phyloP scores from a whole-genome alignment of 148 eudicot genomes.

The Gaultheria prostrata region DNA sequence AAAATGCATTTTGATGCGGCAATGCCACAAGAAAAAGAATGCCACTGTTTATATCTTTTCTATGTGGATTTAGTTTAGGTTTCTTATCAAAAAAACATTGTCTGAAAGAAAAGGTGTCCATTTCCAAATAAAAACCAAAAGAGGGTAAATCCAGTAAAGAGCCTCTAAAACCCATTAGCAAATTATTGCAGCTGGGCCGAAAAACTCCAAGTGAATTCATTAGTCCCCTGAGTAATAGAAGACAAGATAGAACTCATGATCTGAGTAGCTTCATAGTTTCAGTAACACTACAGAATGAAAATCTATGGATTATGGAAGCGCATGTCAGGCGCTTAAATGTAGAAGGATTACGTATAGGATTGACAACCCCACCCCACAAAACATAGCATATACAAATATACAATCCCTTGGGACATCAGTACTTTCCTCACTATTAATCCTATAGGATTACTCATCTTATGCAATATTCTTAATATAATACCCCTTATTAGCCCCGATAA shows the following conservation, averaged over 20 bases:
- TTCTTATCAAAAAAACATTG: background rate
- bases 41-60: background rate
- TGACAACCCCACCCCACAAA: background rate
- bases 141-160: background rate
- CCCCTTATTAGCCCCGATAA: no score
- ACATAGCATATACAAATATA: background rate
- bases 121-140: background rate
- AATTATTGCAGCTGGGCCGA: background rate
- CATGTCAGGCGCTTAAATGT: background rate
- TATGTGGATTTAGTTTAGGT: background rate
- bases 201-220: background rate
- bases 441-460: no score
- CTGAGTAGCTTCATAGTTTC: background rate
- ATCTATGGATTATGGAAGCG: background rate
- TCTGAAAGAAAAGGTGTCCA: background rate
- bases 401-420: background rate
- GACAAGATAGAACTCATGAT: constrained; percentile 4
- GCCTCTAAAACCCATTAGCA: background rate
- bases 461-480: no score
- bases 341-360: background rate
- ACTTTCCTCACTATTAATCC: background rate
- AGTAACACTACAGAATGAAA: background rate
- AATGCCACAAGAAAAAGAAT: background rate
- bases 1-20: constrained; percentile 76
- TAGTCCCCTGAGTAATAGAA: background rate